These are phyloP conservation scores for Paracoccidioides brasiliensis DNA, from an alignment of 2,329 filamentous ascomycete genomes.

Conservation along the genomic window DNA sequence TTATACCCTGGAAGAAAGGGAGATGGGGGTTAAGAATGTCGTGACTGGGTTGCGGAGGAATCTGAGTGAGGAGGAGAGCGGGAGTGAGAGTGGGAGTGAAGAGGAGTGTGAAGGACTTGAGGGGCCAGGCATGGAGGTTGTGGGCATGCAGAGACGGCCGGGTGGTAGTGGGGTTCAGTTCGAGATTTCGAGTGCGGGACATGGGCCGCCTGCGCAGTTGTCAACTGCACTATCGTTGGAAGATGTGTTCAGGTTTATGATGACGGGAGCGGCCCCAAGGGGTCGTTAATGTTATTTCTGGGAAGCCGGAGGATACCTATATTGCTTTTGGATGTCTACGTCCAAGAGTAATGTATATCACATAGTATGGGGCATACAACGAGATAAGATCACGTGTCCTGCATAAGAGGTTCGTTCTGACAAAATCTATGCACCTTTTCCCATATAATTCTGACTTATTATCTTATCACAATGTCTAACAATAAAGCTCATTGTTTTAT, in stretches of 20 bases:
- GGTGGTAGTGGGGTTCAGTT: conserved; percentile 22
- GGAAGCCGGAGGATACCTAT: too few species aligned
- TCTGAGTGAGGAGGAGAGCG: conserved; percentile 42
- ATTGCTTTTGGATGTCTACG: background rate
- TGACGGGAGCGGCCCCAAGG: conserved; percentile 29
- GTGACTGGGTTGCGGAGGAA: conserved; percentile 54
- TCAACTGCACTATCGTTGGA: conserved; percentile 30
- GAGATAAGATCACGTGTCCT: too few species aligned
- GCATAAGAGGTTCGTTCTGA: too few species aligned
- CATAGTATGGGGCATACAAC: too few species aligned
- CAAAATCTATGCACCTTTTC: too few species aligned
- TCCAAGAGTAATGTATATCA: background rate
- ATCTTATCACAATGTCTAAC: background rate
- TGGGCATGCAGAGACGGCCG: conserved; percentile 24
- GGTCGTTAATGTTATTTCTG: conserved; percentile 10
- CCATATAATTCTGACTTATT: too few species aligned
- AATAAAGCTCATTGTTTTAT: background rate
- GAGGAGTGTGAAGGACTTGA: conserved; percentile 42
- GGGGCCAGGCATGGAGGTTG: conserved; percentile 31
- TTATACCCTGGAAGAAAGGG: conserved; percentile 60
- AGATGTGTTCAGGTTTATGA: conserved; percentile 39
- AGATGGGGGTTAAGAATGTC: conserved; percentile 53
- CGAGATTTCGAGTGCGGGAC: conserved; percentile 20
- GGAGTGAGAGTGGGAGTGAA: conserved; percentile 36
- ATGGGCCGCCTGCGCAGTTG: conserved; percentile 14